phyloP scores from a whole-genome alignment of 805 yeast species.

The Lipomyces orientalis region DNA sequence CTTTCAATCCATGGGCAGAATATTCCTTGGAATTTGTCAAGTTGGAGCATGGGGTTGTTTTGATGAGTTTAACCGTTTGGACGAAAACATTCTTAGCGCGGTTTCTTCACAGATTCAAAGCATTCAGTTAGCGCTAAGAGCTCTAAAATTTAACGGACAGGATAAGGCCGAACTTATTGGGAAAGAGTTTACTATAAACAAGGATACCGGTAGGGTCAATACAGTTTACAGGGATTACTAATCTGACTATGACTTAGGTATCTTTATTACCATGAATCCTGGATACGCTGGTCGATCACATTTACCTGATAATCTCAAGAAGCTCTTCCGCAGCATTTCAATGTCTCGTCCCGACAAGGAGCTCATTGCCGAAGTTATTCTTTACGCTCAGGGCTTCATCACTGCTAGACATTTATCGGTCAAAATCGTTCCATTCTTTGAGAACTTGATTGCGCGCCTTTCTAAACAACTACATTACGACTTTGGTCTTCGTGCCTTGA shows the following conservation, averaged over 20 bases:
- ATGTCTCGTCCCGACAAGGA: slow-evolving; percentile 74
- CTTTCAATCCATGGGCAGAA: slow-evolving; percentile 74
- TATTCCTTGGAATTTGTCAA: slow-evolving; percentile 76
- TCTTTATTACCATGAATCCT: slow-evolving; percentile 92
- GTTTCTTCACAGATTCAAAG: slow-evolving; percentile 78
- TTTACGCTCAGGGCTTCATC: slow-evolving; percentile 73
- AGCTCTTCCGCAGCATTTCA: slow-evolving; percentile 74
- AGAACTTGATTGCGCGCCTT: slow-evolving; percentile 48
- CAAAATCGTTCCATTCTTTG: slow-evolving; percentile 62
- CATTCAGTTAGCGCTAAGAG: slow-evolving; percentile 62
- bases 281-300: slow-evolving; percentile 80
- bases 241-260: slow-evolving; percentile 50
- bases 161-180: slow-evolving; percentile 41
- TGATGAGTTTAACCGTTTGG: slow-evolving; percentile 89
- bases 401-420: slow-evolving; percentile 54
- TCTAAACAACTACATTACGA: slow-evolving; percentile 79
- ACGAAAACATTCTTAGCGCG: slow-evolving; percentile 74
- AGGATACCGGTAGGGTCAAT: slow-evolving; percentile 38
- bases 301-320: slow-evolving; percentile 84
- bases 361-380: slow-evolving; percentile 71
- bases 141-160: slow-evolving; percentile 4
- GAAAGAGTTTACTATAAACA: slow-evolving; percentile 33
- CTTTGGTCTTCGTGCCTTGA: slow-evolving; percentile 85
- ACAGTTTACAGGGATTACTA: neutral
- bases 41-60: slow-evolving; percentile 96